Percentiles rank a stretch among this genome's conserved stretches.
Conservation (phyloP, 352 stramenopile genomes). For the Phytophthora constricta region DNA sequence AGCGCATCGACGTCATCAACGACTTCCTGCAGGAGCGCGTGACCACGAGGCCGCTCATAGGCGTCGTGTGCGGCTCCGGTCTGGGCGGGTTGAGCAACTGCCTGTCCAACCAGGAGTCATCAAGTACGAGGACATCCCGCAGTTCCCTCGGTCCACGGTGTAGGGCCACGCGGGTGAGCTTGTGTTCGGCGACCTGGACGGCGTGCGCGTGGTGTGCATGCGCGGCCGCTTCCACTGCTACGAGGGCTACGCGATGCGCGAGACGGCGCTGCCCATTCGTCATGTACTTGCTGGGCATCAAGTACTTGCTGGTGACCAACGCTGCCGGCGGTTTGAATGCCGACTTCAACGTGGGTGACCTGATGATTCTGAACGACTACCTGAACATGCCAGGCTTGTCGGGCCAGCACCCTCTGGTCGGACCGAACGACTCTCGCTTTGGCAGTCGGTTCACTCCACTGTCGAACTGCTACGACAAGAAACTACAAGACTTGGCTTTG, state of each 20-base stretch:
- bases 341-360: constrained; percentile 95
- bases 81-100: constrained; percentile 93
- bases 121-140: constrained; percentile 94
- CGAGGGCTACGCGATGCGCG: constrained; percentile 95
- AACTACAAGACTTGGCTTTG: constrained; percentile 85
- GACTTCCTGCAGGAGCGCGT: constrained; percentile 70
- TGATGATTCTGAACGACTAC: constrained; percentile 97
- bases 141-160: constrained; percentile 94
- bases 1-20: constrained; percentile 84
- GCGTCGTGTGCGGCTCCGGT: constrained; percentile 95
- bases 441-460: constrained; percentile 96
- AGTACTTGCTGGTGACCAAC: constrained; percentile 97
- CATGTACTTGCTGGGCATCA: constrained; percentile 95
- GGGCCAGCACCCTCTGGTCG: constrained; percentile 94
- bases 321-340: constrained; percentile 95
- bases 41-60: constrained; percentile 61
- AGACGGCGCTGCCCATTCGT: constrained; percentile 95
- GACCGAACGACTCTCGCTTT: constrained; percentile 95
- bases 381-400: constrained; percentile 94
- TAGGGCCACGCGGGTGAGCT: constrained; percentile 94
- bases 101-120: constrained; percentile 91
- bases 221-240: constrained; percentile 97
- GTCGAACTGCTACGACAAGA: constrained; percentile 93
- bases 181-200: constrained; percentile 94
- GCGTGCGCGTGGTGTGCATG: constrained; percentile 92